Evolutionary conservation across 2,329 filamentous ascomycete genomes (phyloP).

Genomic region (Bipolaris oryzae): DNA sequence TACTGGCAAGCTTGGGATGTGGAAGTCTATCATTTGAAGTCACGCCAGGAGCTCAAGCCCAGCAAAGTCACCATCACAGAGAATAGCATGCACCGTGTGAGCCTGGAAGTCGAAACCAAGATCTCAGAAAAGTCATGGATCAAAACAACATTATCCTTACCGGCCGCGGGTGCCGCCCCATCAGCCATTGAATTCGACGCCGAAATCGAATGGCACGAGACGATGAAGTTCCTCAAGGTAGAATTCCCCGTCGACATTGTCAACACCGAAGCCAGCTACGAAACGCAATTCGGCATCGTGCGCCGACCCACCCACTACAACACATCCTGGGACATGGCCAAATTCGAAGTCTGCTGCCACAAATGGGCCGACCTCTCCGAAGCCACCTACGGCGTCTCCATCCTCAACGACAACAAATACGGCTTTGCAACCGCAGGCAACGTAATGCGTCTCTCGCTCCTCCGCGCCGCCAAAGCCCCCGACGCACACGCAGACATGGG

Average conservation of each 20-base stretch:
- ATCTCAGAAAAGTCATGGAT: slow-evolving; percentile 88
- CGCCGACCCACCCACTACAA: slow-evolving; percentile 96
- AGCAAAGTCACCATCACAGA: slow-evolving; percentile 74
- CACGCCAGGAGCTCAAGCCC: slow-evolving; percentile 75
- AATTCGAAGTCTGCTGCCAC: slow-evolving; percentile 96
- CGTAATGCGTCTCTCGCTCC: slow-evolving; percentile 84
- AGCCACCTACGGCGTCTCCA: slow-evolving; percentile 84
- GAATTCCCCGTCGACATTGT: slow-evolving; percentile 93
- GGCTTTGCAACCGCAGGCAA: slow-evolving; percentile 91
- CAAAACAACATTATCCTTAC: slow-evolving; percentile 82
- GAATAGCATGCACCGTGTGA: slow-evolving; percentile 74
- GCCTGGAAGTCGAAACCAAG: slow-evolving; percentile 80
- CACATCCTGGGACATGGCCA: slow-evolving; percentile 96
- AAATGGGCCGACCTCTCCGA: slow-evolving; percentile 92
- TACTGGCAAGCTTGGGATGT: slow-evolving; percentile 99
- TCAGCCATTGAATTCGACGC: slow-evolving; percentile 78
- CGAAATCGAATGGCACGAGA: slow-evolving; percentile 96
- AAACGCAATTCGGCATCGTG: slow-evolving; percentile 91
- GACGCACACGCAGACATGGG: slow-evolving; percentile 96
- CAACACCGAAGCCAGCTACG: slow-evolving; percentile 92
- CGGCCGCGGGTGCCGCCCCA: slow-evolving; percentile 68
- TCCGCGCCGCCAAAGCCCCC: slow-evolving; percentile 88
- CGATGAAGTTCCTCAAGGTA: slow-evolving; percentile 97
- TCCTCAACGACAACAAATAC: slow-evolving; percentile 95
- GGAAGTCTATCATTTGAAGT: slow-evolving; percentile 92